Evolutionary conservation across 208 protist genomes (phyloP).

Genomic region (Histomonas meleagridis): DNA sequence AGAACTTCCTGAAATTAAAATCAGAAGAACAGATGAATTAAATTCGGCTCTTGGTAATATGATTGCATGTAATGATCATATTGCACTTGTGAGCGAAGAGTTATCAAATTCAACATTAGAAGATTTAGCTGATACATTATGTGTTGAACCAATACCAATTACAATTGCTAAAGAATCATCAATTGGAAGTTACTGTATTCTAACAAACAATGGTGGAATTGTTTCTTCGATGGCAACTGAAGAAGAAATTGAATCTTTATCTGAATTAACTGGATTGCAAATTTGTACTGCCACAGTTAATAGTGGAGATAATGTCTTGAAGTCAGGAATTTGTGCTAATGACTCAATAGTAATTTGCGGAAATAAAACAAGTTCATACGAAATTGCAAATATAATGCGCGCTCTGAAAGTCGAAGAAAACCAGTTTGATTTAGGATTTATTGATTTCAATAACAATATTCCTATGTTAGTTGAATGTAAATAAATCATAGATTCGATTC

Average conservation of each 20-base stretch:
- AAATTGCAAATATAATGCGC: slow-evolving; percentile 28
- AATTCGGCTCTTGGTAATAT: slow-evolving; percentile 83
- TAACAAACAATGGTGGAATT: slow-evolving; percentile 93
- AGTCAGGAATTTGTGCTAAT: slow-evolving; percentile 51
- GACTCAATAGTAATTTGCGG: slow-evolving; percentile 39
- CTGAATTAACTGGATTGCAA: slow-evolving; percentile 87
- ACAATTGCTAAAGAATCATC: slow-evolving; percentile 88
- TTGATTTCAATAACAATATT: no score
- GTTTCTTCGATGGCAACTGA: slow-evolving; percentile 68
- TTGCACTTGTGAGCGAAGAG: slow-evolving; percentile 96
- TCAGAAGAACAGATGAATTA: slow-evolving; percentile 45
- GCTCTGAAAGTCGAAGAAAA: slow-evolving; percentile 33
- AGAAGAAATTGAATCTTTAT: slow-evolving; percentile 35
- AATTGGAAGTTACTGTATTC: slow-evolving; percentile 85
- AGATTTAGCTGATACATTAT: slow-evolving; percentile 92
- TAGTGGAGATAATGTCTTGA: slow-evolving; percentile 75
- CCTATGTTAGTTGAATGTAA: no score
- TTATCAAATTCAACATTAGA: slow-evolving; percentile 95
- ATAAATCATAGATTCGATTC: no score
- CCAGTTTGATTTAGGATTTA: no score
- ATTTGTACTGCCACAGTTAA: slow-evolving; percentile 99
- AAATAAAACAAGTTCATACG: slow-evolving; percentile 8
- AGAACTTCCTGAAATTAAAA: slow-evolving; percentile 87
- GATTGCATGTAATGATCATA: slow-evolving; percentile 97
- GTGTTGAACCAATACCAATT: slow-evolving; percentile 80